Conservation (phyloP, 345 rosid genomes). For the Syzygium aqueum region DNA sequence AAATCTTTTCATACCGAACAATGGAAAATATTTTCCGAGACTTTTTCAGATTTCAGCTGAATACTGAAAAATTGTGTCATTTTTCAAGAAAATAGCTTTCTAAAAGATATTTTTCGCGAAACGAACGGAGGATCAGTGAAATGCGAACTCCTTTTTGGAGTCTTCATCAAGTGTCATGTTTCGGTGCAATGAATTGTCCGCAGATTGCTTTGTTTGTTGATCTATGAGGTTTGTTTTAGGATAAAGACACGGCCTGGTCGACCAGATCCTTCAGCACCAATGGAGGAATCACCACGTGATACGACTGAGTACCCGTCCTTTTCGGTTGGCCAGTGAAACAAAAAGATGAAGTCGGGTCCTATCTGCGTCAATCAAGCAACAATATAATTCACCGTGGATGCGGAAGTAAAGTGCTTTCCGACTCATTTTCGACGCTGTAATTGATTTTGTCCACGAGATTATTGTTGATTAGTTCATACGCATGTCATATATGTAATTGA, state of each 20-base stretch:
- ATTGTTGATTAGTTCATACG: not conserved
- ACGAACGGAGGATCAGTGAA: not conserved
- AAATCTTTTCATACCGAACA: too few relatives aligned
- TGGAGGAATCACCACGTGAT: not conserved
- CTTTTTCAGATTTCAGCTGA: too few relatives aligned
- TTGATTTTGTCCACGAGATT: not conserved
- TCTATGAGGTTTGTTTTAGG: not conserved
- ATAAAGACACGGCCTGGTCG: not conserved
- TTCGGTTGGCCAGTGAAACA: not conserved
- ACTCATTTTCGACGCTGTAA: not conserved
- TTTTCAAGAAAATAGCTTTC: too few relatives aligned
- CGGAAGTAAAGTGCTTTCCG: not conserved
- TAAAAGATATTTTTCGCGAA: too few relatives aligned
- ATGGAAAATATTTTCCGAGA: too few relatives aligned
- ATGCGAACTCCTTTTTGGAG: not conserved
- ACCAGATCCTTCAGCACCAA: not conserved
- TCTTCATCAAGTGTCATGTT: not conserved
- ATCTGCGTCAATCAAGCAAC: not conserved
- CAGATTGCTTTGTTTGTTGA: not conserved
- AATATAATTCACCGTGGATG: not conserved
- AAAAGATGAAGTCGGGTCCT: not conserved
- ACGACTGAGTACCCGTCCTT: not conserved
- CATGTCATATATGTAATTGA: not conserved
- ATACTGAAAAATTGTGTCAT: too few relatives aligned
- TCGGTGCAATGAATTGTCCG: not conserved